Evolutionary conservation across 176 grass and related monocot genomes (phyloP).

Genomic region (Oryza glumipatula): DNA sequence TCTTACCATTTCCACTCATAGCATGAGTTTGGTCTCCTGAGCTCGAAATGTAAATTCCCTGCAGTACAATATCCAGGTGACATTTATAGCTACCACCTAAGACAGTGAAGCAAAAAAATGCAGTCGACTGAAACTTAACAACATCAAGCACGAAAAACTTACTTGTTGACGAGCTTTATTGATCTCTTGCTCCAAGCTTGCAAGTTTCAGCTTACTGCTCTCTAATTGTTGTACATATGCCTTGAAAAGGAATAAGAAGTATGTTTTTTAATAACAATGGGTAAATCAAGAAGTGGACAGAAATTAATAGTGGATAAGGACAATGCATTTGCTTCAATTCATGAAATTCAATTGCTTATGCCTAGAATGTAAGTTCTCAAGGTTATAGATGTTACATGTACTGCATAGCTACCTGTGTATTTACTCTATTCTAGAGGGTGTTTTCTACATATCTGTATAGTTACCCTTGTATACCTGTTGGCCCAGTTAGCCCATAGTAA

Average conservation of each 20-base stretch:
- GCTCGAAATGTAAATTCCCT: conserved; percentile 96
- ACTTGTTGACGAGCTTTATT: conserved; percentile 92
- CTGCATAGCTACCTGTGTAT: no score
- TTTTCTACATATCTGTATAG: no score
- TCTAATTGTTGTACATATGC: conserved; percentile 97
- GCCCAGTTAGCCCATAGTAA: no score
- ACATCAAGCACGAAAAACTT: conserved; percentile 18
- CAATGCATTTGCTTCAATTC: conserved; percentile 2
- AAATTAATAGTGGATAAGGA: conserved; percentile 17
- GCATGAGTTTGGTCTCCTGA: conserved; percentile 88
- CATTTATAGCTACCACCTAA: not conserved
- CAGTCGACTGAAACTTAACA: not conserved
- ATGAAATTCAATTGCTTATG: not conserved
- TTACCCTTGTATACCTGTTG: no score
- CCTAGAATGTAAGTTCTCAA: conserved; percentile 21
- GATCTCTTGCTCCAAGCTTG: conserved; percentile 90
- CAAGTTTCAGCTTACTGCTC: conserved; percentile 92
- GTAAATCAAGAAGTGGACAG: conserved; percentile 26
- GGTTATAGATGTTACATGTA: not conserved
- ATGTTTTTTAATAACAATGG: conserved; percentile 20
- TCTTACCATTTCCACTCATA: conserved; percentile 78
- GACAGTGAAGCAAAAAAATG: conserved; percentile 8
- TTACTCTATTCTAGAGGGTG: no score
- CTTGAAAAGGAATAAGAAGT: conserved; percentile 53
- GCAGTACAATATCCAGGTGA: conserved; percentile 36